Evolutionary conservation across 2,329 filamentous ascomycete species (phyloP).

Genomic region (Pseudogymnoascus sp.): DNA sequence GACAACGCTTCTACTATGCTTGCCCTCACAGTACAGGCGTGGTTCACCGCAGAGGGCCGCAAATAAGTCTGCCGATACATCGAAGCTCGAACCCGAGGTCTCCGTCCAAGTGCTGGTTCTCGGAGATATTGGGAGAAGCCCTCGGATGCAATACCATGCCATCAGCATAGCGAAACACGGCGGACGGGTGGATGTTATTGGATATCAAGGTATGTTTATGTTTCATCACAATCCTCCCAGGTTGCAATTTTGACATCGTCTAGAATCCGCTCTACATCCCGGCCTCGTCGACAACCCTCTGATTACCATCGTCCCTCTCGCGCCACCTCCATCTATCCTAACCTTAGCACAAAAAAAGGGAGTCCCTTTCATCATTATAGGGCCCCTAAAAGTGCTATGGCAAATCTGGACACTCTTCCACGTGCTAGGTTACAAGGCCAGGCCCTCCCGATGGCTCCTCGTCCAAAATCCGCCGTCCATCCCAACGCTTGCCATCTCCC

Average conservation of each 20-base stretch:
- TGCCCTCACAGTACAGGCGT: conserved; percentile 33
- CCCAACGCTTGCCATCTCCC: conserved; percentile 72
- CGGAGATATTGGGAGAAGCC: conserved; percentile 89
- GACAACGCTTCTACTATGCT: conserved; percentile 26
- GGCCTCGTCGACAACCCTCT: conserved; percentile 60
- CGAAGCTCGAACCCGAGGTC: conserved; percentile 29
- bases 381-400: conserved; percentile 77
- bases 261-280: conserved; percentile 73
- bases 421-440: conserved; percentile 63
- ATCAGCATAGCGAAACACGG: conserved; percentile 81
- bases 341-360: conserved; percentile 46
- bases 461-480: conserved; percentile 93
- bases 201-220: conserved; percentile 64
- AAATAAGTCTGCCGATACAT: conserved; percentile 20
- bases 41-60: conserved; percentile 27
- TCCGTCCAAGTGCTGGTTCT: conserved; percentile 79
- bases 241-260: conserved; percentile 9
- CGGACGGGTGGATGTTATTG: conserved; percentile 72
- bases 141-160: conserved; percentile 97
- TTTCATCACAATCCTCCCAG: conserved; percentile 21
- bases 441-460: conserved; percentile 74
- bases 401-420: conserved; percentile 65
- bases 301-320: conserved; percentile 64
- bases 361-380: conserved; percentile 67
- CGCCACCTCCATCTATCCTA: conserved; percentile 56